These are phyloP conservation scores for Candida ponderosae DNA, from an alignment of 805 yeast species.

Conservation along the genomic window DNA sequence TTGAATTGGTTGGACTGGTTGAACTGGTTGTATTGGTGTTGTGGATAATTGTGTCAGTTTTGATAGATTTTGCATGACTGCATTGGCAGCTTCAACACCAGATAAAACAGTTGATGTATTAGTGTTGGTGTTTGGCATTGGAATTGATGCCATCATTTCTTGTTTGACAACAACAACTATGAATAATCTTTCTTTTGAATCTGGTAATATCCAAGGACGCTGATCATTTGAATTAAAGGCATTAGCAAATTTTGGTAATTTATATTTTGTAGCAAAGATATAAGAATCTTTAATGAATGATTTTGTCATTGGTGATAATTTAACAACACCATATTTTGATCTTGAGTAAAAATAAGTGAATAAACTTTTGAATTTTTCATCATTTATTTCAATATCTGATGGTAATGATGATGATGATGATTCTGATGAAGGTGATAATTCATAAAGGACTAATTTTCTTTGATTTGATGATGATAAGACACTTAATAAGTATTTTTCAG, in stretches of 20 bases:
- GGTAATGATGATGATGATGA: no score
- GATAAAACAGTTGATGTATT: no score
- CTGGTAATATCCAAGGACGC: not conserved
- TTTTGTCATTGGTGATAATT: constrained; percentile 19
- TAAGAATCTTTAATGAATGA: constrained; percentile 40
- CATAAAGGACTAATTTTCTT: constrained; percentile 46
- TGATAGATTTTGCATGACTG: not conserved
- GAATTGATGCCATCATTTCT: constrained; percentile 6
- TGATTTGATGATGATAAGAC: constrained; percentile 25
- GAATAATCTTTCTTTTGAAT: constrained; percentile 6
- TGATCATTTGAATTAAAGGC: constrained; percentile 4
- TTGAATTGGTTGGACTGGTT: not conserved
- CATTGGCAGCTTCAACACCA: not conserved
- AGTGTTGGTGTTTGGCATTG: no score
- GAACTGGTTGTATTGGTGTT: not conserved
- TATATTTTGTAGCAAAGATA: constrained; percentile 23
- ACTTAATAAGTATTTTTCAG: constrained; percentile 47
- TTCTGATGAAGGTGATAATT: no score
- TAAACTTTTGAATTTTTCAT: constrained; percentile 11
- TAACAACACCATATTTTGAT: constrained; percentile 38
- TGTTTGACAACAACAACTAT: constrained; percentile 15
- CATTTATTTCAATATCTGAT: not conserved
- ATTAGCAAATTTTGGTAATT: constrained; percentile 13
- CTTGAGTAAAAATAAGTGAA: constrained; percentile 27
- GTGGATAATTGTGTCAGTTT: not conserved